Conservation (phyloP, 2,329 filamentous ascomycete genomes). For the Fusarium sp. region DNA sequence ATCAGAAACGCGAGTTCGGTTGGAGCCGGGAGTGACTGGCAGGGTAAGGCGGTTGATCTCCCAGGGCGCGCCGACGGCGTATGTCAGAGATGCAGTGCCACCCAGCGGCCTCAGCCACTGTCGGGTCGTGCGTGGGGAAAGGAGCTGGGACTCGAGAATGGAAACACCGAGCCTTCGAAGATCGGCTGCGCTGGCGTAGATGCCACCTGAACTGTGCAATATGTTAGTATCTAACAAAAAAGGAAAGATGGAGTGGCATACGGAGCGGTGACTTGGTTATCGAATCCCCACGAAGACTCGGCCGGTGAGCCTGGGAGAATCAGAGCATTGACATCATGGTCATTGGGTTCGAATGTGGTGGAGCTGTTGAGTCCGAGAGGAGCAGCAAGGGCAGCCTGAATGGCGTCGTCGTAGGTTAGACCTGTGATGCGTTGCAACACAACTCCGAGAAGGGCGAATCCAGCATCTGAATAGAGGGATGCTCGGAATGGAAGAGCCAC, state of each 20-base stretch:
- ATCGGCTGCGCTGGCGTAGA: constrained; percentile 1
- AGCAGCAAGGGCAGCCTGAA: neutral
- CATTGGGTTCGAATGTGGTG: neutral
- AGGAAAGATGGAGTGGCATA: neutral
- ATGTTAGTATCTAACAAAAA: neutral
- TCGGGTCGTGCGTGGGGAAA: constrained; percentile 9
- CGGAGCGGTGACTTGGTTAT: constrained; percentile 4
- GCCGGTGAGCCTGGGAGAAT: neutral
- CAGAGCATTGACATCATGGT: neutral
- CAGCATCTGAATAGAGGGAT: constrained; percentile 27
- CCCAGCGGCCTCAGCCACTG: constrained; percentile 36
- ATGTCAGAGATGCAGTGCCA: constrained; percentile 19
- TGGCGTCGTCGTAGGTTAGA: neutral
- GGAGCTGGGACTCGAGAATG: constrained; percentile 33
- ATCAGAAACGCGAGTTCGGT: constrained; percentile 45
- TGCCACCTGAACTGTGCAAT: neutral
- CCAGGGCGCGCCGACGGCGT: constrained; percentile 34
- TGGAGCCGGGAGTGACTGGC: constrained; percentile 11
- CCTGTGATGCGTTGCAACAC: constrained; percentile 14
- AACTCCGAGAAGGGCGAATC: constrained; percentile 10
- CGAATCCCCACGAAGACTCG: neutral
- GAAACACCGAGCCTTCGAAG: constrained; percentile 23
- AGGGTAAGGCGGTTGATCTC: constrained; percentile 33
- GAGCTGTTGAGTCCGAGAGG: constrained; percentile 1
- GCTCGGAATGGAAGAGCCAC: constrained; percentile 4